Base-by-base conservation (phyloP, 768 basidiomycete species). In the Brasilioporus rufonigricans region DNA sequence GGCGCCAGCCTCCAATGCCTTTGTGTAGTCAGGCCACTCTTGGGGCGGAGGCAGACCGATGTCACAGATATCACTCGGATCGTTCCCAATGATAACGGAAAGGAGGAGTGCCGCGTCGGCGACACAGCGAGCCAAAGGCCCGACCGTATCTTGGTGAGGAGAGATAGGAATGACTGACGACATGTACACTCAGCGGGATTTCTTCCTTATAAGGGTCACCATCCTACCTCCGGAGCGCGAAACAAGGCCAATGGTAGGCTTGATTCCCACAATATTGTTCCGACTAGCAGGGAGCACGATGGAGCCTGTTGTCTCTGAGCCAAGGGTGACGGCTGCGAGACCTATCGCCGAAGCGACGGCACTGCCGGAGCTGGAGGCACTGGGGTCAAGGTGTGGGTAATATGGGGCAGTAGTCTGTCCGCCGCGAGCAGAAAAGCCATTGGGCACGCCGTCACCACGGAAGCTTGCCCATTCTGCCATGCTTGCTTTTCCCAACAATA, bases 101-200 rank as follows among this genome's bases (percentile, higher is more conserved):
- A 85, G 73, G 1, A 85, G 75, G 33, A 79, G 74, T 0, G 83
- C 83, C 0, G 78, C 81, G 52, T 85, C 84, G 0, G 79, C 63
- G 23, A 84, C 55, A 3, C 80, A 79, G 7, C 83, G 74, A 3
- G 79, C 68, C 56, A 86, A 76, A 0, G 84, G 83, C 0, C 84
- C 84, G 3, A 84, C 75, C 2, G 82, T 79, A 57, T 85, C 84
- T 65, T 83, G 82, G 58, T 82, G 76, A 18, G 67, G 68, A 1
- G 81, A 82, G 6, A 82, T 80, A 4, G 84, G 84, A 27, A 84
- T 70, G 5, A 84, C 83, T 83, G 53, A 75, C 66, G 4, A 64
- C 23, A 12, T 2, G n/a, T 24, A 23, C 5, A 5, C 26, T 53
- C 21, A 52, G 49, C 11, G 40, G 4, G 9, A 5, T 40, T 21